A percentile compares a stretch with the other conserved stretches of the same genome.
Evolutionary conservation across 176 grass and related monocot species (phyloP).

Genomic region (Rhynchospora pubera): DNA sequence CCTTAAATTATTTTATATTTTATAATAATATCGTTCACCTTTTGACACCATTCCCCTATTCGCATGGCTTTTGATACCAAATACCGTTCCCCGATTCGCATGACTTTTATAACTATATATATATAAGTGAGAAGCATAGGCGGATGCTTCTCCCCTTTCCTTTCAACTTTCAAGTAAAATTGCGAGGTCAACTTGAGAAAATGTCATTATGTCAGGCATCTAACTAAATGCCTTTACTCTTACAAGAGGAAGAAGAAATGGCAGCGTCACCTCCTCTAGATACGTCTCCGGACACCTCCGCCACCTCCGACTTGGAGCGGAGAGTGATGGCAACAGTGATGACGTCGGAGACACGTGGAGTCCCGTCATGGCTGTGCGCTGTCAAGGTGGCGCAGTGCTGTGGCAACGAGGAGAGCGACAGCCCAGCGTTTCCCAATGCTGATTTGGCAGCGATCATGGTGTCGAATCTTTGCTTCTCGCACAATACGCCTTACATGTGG

Average conservation of each 20-base stretch:
- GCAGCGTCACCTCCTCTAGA: neutral
- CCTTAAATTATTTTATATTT: neutral
- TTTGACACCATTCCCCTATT: neutral
- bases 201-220: too few species aligned
- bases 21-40: neutral
- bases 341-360: constrained; percentile 70
- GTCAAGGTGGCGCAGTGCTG: constrained; percentile 33
- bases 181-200: neutral
- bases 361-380: constrained; percentile 46
- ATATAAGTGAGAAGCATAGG: neutral
- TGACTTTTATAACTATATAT: neutral
- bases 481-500: constrained; percentile 73
- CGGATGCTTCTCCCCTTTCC: neutral
- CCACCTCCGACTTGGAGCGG: constrained; percentile 39
- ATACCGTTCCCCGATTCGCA: too few species aligned
- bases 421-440: constrained; percentile 20
- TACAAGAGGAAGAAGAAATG: neutral
- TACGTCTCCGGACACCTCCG: neutral
- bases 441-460: constrained; percentile 48
- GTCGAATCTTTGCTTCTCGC: constrained; percentile 87
- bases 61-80: too few species aligned
- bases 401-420: constrained; percentile 2
- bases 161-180: neutral
- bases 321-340: constrained; percentile 66
- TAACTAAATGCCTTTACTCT: neutral